Percentiles rank a stretch among this genome's conserved stretches.
These are phyloP conservation scores for Gentiana macrophylla DNA, from an alignment of 257 asterid species.

Conservation along the genomic window DNA sequence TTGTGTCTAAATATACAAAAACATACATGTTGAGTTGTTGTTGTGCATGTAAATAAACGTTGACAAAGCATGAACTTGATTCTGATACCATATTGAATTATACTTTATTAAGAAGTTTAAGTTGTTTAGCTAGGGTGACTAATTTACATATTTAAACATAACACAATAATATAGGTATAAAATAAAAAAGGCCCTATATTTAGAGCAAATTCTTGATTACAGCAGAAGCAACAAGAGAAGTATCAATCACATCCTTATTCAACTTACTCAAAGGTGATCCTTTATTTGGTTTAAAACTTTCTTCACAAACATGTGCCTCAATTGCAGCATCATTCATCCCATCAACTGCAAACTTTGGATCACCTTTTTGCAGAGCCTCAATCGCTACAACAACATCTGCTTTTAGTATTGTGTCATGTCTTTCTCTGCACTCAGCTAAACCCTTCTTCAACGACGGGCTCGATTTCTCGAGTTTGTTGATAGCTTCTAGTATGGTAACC, in stretches of 20 bases:
- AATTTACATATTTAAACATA: too few species aligned
- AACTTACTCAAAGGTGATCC: conserved; percentile 11
- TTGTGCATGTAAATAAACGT: too few species aligned
- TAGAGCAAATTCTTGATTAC: conserved; percentile 5
- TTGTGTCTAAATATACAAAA: too few species aligned
- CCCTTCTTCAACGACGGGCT: conserved; percentile 4
- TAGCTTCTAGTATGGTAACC: neutral
- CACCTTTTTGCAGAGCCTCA: conserved; percentile 20
- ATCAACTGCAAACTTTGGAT: conserved; percentile 24
- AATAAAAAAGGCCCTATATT: neutral
- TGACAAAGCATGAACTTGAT: too few species aligned
- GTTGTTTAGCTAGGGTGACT: too few species aligned
- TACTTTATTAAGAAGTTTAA: too few species aligned
- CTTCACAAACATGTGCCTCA: conserved; percentile 15
- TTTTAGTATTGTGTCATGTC: conserved; percentile 3
- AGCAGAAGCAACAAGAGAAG: conserved; percentile 2
- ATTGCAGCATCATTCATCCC: conserved; percentile 11
- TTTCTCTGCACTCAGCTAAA: neutral
- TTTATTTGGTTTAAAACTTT: conserved; percentile 4
- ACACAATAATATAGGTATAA: too few species aligned
- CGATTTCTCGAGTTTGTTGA: neutral
- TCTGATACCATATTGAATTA: too few species aligned
- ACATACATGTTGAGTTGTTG: too few species aligned
- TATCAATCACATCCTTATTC: conserved; percentile 7
- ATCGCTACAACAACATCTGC: conserved; percentile 9